Base-by-base conservation (phyloP, 192 early-diverging fungal genomes). In the Backusella parvicylindrica region DNA sequence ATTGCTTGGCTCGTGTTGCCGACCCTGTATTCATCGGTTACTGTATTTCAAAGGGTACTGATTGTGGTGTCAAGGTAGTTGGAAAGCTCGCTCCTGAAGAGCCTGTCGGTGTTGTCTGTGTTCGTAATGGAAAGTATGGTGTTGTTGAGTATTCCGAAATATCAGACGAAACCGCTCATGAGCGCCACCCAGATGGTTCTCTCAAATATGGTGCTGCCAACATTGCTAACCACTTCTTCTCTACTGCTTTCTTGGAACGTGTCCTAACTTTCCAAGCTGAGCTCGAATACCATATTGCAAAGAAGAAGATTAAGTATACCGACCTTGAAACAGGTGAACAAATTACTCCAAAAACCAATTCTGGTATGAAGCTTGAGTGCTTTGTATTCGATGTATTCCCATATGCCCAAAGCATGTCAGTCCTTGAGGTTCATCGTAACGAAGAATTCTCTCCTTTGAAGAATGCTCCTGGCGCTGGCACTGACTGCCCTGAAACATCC, bases 331-430 rank as follows among this genome's bases (percentile, higher is more conserved):
- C 92, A 7, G 96, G 95, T 47, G 87, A 90, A 73, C 72, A 82
- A 37, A 77, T 93, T 63, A 71, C 79, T 0, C 98, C 98, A 23
- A 88, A 83, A 50, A 89, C 89, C 75, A 90, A 91, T 79, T 98
- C 96, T 78, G 98, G 96, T 53, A 96, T 99, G 89, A 99, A 99
- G 86, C 89, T 99, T 12, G 98, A 99, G 86, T 88, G 96, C 80
- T 99, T 99, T 85, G 96, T 99, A 63, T 99, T 99, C 91, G 98
- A 99, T 82, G 96, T 99, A 9, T 95, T 99, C 82, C 97, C 98
- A 23, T 95, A 91, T 75, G 90, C 92, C 47, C 81, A 97, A 75
- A 74, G 84, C 31, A 87, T 99, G 88, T 95, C 97, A 31, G 95
- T 98, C 38, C 87, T 99, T 50, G 97, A 99, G 79, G 91, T 92